phyloP scores from a whole-genome alignment of 371 early-diverging fungal genomes.

The Nematocida ausubeli region DNA sequence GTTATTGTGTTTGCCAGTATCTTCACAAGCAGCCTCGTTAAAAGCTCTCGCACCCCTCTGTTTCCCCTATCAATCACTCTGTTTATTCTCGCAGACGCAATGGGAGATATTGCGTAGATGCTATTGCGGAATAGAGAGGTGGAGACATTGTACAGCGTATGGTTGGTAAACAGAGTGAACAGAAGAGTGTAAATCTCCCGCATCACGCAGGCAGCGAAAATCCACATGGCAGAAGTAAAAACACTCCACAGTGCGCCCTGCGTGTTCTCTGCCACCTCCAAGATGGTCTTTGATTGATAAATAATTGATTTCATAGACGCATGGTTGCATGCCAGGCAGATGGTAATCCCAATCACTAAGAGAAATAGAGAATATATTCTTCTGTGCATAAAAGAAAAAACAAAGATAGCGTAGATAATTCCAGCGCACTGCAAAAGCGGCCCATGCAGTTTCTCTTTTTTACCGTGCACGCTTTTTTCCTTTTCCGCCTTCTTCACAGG shows the following conservation, averaged over 20 bases:
- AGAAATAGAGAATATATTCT: neutral
- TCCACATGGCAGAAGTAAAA: neutral
- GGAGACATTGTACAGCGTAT: neutral
- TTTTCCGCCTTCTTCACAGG: neutral
- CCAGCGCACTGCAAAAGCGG: neutral
- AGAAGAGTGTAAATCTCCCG: conserved; percentile 26
- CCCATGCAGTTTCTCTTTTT: neutral
- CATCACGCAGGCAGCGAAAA: neutral
- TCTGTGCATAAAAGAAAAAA: neutral
- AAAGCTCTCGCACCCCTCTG: neutral
- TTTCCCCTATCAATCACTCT: conserved; percentile 33
- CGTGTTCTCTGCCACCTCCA: neutral
- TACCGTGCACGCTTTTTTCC: neutral
- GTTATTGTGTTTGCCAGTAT: neutral
- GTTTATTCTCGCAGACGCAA: conserved; percentile 17
- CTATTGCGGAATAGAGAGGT: neutral
- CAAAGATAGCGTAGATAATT: neutral
- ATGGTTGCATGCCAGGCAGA: neutral
- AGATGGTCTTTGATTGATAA: neutral
- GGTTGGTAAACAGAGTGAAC: conserved; percentile 26
- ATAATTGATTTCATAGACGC: neutral
- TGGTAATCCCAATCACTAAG: neutral
- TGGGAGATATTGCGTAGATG: neutral
- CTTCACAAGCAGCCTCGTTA: conserved; percentile 10
- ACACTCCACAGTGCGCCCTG: neutral